phyloP scores from a whole-genome alignment of 129 eudicot species.

The Flaveria linearis region DNA sequence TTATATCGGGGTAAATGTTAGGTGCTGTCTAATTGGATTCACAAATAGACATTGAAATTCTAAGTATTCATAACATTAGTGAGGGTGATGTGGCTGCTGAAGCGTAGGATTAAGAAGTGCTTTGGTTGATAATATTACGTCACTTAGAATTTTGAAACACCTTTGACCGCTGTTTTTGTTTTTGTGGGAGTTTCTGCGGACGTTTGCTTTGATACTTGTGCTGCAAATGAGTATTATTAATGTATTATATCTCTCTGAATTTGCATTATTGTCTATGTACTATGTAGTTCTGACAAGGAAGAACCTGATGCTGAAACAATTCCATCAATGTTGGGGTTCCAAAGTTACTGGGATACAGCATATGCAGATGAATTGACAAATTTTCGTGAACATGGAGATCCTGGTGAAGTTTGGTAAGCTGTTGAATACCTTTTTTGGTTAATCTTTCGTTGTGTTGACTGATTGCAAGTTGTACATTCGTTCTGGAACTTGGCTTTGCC shows the following conservation, averaged over 20 bases:
- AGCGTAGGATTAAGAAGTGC: not conserved
- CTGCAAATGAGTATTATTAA: not conserved
- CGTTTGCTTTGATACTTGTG: conserved; percentile 3
- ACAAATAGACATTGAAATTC: not conserved
- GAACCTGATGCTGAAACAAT: conserved; percentile 88
- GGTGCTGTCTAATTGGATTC: conserved; percentile 9
- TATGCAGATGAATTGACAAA: conserved; percentile 90
- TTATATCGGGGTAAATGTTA: not conserved
- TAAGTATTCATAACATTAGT: not conserved
- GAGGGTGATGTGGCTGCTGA: conserved; percentile 19
- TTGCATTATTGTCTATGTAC: conserved; percentile 30
- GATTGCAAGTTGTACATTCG: conserved; percentile 11
- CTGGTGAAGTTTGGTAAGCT: conserved; percentile 96
- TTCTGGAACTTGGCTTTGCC: conserved; percentile 6
- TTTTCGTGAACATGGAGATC: conserved; percentile 94
- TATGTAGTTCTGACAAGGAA: conserved; percentile 92
- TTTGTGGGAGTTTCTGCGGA: not conserved
- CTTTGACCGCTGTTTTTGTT: not conserved
- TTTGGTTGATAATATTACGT: not conserved
- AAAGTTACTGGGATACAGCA: conserved; percentile 93
- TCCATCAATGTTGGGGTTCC: conserved; percentile 94
- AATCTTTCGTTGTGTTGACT: conserved; percentile 9
- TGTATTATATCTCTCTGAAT: conserved; percentile 7
- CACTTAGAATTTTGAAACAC: not conserved
- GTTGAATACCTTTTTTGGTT: conserved; percentile 5